Evolutionary conservation across 2,329 filamentous ascomycete species (phyloP).

Genomic region (Kalmusia sp.): DNA sequence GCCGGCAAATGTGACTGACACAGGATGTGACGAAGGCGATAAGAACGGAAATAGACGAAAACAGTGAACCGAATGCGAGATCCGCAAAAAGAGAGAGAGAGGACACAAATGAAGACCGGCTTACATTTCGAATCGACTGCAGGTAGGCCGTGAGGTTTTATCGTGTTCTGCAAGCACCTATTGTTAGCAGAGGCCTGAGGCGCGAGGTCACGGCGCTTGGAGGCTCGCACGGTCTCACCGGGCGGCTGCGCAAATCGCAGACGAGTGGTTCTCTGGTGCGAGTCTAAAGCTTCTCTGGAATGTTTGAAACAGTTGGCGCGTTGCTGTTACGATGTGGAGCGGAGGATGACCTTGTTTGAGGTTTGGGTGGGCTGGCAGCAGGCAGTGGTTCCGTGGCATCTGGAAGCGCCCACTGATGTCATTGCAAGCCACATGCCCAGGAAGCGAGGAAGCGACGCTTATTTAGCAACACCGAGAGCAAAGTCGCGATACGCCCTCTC

Average conservation of each 20-base stretch:
- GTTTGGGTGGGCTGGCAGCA: slow-evolving; percentile 25
- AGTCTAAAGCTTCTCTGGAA: slow-evolving; percentile 1
- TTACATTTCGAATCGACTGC: slow-evolving; percentile 38
- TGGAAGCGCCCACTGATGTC: slow-evolving; percentile 33
- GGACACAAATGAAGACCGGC: slow-evolving; percentile 32
- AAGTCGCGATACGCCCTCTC: too few species aligned
- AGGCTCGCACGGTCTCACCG: slow-evolving; percentile 21
- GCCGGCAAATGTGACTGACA: slow-evolving; percentile 15
- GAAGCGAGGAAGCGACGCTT: slow-evolving; percentile 1
- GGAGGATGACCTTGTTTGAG: slow-evolving; percentile 23
- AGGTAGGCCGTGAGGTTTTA: slow-evolving; percentile 22
- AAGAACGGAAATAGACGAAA: slow-evolving; percentile 11
- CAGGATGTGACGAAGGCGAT: slow-evolving; percentile 5
- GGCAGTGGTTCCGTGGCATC: slow-evolving; percentile 10
- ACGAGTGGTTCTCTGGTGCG: slow-evolving; percentile 6
- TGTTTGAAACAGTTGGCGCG: slow-evolving; percentile 33
- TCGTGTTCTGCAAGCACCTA: slow-evolving; percentile 21
- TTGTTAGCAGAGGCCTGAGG: slow-evolving; percentile 30
- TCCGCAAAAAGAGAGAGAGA: too few species aligned
- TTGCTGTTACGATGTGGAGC: slow-evolving; percentile 10
- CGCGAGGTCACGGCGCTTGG: slow-evolving; percentile 7
- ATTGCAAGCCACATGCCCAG: slow-evolving; percentile 13
- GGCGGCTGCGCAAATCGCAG: slow-evolving; percentile 24
- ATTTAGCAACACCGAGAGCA: background rate
- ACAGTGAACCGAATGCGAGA: slow-evolving; percentile 11